Evolutionary conservation across 768 basidiomycete genomes (phyloP).

Genomic region (Boletus vinaceobasis): DNA sequence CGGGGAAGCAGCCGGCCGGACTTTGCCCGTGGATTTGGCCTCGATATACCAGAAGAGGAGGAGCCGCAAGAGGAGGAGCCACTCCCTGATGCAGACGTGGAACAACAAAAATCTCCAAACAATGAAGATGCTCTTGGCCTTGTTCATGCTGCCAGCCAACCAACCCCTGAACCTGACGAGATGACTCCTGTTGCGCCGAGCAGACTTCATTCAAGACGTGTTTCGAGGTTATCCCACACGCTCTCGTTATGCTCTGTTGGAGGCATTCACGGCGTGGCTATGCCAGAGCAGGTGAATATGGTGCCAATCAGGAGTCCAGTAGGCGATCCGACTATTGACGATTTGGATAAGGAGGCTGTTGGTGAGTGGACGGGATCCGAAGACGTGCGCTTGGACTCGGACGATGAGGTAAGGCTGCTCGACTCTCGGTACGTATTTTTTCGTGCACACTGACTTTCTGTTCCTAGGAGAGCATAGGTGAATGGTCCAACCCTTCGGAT

Average conservation of each 20-base stretch:
- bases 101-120: constrained; percentile 41
- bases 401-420: constrained; percentile 58
- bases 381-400: constrained; percentile 56
- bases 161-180: constrained; percentile 37
- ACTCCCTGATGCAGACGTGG: constrained; percentile 27
- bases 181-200: constrained; percentile 49
- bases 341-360: constrained; percentile 39
- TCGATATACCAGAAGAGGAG: constrained; percentile 75
- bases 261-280: constrained; percentile 40
- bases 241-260: constrained; percentile 64
- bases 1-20: constrained; percentile 59
- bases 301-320: constrained; percentile 31
- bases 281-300: constrained; percentile 24
- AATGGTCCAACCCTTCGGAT: constrained; percentile 90
- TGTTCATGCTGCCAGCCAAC: constrained; percentile 21
- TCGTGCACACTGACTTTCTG: constrained; percentile 6
- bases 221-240: constrained; percentile 63
- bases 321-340: constrained; percentile 34
- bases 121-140: constrained; percentile 29
- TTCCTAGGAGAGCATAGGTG: constrained; percentile 69
- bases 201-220: constrained; percentile 63
- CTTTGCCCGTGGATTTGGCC: constrained; percentile 74
- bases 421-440: background rate
- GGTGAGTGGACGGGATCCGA: constrained; percentile 86
- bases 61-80: constrained; percentile 53